phyloP scores from a whole-genome alignment of 305 asterid species.

The Caryopteris hybrid region DNA sequence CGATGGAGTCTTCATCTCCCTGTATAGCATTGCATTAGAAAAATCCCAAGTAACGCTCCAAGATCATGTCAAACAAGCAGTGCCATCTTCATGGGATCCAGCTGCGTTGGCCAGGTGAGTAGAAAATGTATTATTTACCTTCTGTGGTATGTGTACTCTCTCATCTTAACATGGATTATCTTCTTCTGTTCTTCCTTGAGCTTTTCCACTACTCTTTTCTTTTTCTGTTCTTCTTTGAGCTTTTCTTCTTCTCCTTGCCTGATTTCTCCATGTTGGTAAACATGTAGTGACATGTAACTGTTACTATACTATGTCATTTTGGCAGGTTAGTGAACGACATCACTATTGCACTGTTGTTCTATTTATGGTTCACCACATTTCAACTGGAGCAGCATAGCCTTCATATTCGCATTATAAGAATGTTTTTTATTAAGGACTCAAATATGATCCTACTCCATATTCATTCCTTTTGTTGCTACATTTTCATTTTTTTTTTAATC shows the following conservation, averaged over 20 bases:
- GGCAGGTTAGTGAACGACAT: no score
- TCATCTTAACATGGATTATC: background rate
- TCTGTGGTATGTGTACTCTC: background rate
- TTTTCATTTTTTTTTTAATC: conserved; percentile 2
- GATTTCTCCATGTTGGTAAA: background rate
- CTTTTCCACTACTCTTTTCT: background rate
- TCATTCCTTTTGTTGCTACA: background rate
- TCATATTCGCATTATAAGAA: background rate
- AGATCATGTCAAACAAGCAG: conserved; percentile 72
- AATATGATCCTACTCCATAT: conserved; percentile 1
- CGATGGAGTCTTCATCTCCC: conserved; percentile 69
- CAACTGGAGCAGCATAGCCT: background rate
- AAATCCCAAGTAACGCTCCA: conserved; percentile 59
- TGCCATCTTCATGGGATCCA: conserved; percentile 85
- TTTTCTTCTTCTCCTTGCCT: background rate
- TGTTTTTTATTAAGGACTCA: background rate
- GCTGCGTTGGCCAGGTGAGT: conserved; percentile 75
- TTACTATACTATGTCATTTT: background rate
- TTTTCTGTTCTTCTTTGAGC: no score
- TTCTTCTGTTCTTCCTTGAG: background rate
- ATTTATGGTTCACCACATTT: background rate
- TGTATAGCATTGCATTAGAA: conserved; percentile 72
- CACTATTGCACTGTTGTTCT: background rate
- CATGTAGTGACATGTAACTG: background rate
- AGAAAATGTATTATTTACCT: background rate